Conservation (phyloP, 2,329 filamentous ascomycete genomes). For the Alternaria ethzedia region DNA sequence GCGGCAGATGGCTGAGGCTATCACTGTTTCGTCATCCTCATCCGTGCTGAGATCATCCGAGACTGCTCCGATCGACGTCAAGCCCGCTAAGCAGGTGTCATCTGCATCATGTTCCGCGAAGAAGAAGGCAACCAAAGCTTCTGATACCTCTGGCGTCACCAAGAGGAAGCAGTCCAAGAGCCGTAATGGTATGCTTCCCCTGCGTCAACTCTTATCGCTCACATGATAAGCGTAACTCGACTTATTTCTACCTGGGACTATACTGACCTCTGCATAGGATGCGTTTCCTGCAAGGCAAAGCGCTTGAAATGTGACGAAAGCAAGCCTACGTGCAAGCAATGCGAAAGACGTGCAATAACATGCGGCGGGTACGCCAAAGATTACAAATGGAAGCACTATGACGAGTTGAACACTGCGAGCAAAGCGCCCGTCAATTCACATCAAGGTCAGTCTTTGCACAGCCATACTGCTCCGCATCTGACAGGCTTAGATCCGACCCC, state of each 20-base stretch:
- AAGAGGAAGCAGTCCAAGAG: slow-evolving; percentile 78
- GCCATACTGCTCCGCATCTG: slow-evolving; percentile 3
- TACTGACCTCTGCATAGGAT: slow-evolving; percentile 58
- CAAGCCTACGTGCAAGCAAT: slow-evolving; percentile 72
- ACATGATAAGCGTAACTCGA: background rate
- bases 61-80: slow-evolving; percentile 12
- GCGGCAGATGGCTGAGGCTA: slow-evolving; percentile 59
- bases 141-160: slow-evolving; percentile 49
- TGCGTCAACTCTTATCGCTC: slow-evolving; percentile 1
- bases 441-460: slow-evolving; percentile 49
- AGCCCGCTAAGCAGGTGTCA: slow-evolving; percentile 33
- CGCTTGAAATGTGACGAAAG: slow-evolving; percentile 76
- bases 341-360: slow-evolving; percentile 66
- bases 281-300: slow-evolving; percentile 76
- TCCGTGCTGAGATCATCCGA: slow-evolving; percentile 15
- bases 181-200: slow-evolving; percentile 68
- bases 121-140: slow-evolving; percentile 30
- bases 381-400: slow-evolving; percentile 76
- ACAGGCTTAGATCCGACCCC: slow-evolving; percentile 18
- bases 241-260: background rate
- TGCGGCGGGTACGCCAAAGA: slow-evolving; percentile 78
- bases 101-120: slow-evolving; percentile 17
- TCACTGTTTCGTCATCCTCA: slow-evolving; percentile 64
- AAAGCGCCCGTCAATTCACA: slow-evolving; percentile 54
- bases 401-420: slow-evolving; percentile 63